Base-by-base conservation (phyloP, 2,329 filamentous ascomycete species). In the Ophiostoma sp. region DNA sequence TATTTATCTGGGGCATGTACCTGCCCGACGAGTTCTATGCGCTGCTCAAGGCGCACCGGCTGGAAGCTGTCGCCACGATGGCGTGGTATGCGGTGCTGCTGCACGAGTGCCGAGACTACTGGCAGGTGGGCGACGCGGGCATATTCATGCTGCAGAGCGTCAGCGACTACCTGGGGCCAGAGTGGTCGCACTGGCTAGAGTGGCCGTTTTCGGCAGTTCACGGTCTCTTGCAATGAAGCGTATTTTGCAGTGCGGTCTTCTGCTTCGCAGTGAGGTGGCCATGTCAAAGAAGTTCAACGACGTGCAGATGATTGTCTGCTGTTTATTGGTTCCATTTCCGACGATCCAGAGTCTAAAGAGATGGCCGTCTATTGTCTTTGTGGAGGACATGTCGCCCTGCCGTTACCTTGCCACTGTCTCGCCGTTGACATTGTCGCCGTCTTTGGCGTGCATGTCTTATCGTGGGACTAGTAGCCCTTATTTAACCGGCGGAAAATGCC, bases 21-120 rank as follows among this genome's bases (percentile, higher is more conserved):
- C 73, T 80, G 17, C 73, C 76, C 3, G 74, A 73, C 17, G 75
- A 77, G 11, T 82, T 80, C 65, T 77, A 80, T 4, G 73, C 70
- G 8, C 74, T 81, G 68, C 73, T 84, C 8, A 75, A 77, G 17
- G 71, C 75, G 44, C 76, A 77, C 52, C 73, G 76, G 3, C 79
- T 80, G 0, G 82, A 83, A 72, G 82, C 81, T 0, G 69, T 81
- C 33, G 76, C 76, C 1, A 74, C 80, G 2, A 72, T 84, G 10
- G 79, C 78, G 4, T 80, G 81, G 72, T 83, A 82, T 73, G 81
- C 80, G 2, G 76, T 81, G 4, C 74, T 82, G 44, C 72, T 84
- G 39, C 79, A 83, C 72, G 73, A 74, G 23, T 75, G 73, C 23
- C 74, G 76, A n/a, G 69, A 75, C 1, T 76, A 75, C 23, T 81